A percentile compares a stretch with the other conserved stretches of the same genome.
Evolutionary conservation across 2,329 filamentous ascomycete genomes (phyloP).

Genomic region (Aureobasidium pullulans): DNA sequence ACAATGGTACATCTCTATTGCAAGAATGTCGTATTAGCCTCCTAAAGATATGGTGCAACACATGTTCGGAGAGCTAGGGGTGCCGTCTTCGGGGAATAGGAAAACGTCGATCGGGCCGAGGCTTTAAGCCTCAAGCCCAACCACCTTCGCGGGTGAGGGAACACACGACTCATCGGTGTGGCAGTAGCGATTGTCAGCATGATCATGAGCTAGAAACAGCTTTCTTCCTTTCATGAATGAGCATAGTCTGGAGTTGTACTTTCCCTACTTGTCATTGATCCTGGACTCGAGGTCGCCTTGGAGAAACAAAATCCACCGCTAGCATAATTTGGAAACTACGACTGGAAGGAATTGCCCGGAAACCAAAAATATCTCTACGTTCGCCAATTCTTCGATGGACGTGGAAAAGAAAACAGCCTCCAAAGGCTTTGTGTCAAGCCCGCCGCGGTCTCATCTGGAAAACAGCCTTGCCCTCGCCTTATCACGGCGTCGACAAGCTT

Average conservation of each 20-base stretch:
- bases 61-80: not conserved
- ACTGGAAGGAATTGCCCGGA: not conserved
- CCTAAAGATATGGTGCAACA: not conserved
- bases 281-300: not conserved
- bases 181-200: not conserved
- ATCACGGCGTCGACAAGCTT: constrained; percentile 34
- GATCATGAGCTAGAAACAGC: not conserved
- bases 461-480: constrained; percentile 24
- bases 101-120: constrained; percentile 9
- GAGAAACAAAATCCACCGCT: not conserved
- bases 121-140: not conserved
- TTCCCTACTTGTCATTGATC: not conserved
- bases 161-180: constrained; percentile 4
- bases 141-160: not conserved
- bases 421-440: not conserved
- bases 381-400: not conserved
- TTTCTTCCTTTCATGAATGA: not conserved
- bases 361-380: not conserved
- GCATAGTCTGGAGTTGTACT: not conserved
- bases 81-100: not conserved
- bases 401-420: not conserved
- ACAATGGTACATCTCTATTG: too few relatives aligned
- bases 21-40: too few relatives aligned
- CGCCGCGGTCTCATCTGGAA: constrained; percentile 17
- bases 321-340: not conserved